Evolutionary conservation across 129 eudicot genomes (phyloP).

Genomic region (Flaveria brownii): DNA sequence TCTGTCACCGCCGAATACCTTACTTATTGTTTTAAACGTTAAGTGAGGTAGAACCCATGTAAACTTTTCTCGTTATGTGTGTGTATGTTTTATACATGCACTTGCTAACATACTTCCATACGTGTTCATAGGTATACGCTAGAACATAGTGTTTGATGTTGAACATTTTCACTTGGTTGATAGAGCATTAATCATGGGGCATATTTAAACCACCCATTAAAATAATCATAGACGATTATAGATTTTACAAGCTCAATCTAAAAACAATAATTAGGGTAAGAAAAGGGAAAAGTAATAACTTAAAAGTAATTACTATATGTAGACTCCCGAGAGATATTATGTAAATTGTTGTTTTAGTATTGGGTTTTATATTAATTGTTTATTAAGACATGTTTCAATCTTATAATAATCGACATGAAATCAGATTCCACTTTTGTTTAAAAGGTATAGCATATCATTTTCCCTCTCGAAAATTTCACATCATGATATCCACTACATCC

Average conservation of each 20-base stretch:
- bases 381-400: not conserved
- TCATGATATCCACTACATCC: slow-evolving; percentile 19
- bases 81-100: too few relatives aligned
- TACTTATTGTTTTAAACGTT: too few relatives aligned
- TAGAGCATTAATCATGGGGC: too few relatives aligned
- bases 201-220: not conserved
- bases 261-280: not conserved
- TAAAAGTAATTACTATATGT: not conserved
- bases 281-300: not conserved
- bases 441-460: slow-evolving; percentile 4
- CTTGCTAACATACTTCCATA: too few relatives aligned
- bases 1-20: too few relatives aligned
- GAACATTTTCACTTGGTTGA: too few relatives aligned
- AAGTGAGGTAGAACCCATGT: too few relatives aligned
- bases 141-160: too few relatives aligned
- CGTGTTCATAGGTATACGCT: too few relatives aligned
- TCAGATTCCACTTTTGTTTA: slow-evolving; percentile 13
- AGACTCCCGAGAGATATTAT: not conserved
- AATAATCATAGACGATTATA: not conserved
- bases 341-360: not conserved
- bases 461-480: slow-evolving; percentile 19
- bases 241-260: not conserved
- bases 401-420: not conserved
- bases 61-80: too few relatives aligned
- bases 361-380: not conserved